Conservation (phyloP, 805 yeast genomes). For the Ogataea pilisensis region DNA sequence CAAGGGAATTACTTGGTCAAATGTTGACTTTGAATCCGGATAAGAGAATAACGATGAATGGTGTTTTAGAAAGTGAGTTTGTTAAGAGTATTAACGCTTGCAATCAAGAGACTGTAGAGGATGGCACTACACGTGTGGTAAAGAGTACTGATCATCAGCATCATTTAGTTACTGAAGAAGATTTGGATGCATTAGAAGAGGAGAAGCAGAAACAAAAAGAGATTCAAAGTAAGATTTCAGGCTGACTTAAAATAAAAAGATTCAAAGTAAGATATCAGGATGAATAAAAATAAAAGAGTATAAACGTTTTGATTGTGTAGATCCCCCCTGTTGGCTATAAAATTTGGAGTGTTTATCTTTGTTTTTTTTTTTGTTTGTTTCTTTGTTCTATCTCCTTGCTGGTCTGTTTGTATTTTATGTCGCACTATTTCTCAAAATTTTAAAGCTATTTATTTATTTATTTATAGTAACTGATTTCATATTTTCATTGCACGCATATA, state of each 20-base stretch:
- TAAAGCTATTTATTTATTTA: no score
- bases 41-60: conserved; percentile 55
- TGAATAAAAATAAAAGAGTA: no score
- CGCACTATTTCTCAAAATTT: no score
- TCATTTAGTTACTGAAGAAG: conserved; percentile 66
- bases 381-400: no score
- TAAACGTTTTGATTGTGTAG: no score
- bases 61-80: conserved; percentile 57
- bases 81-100: conserved; percentile 55
- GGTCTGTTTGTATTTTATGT: not conserved
- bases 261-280: no score
- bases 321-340: no score
- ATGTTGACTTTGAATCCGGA: conserved; percentile 64
- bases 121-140: conserved; percentile 12
- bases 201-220: conserved; percentile 28
- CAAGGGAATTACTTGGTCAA: conserved; percentile 54
- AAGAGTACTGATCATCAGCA: conserved; percentile 49
- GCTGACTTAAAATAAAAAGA: no score
- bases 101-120: conserved; percentile 26
- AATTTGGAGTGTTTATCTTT: no score
- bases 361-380: no score
- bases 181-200: conserved; percentile 40
- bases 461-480: no score
- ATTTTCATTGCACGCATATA: no score
- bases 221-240: conserved; percentile 5